phyloP scores from a whole-genome alignment of 495 filamentous ascomycete species.

The Penicillium argentinense region DNA sequence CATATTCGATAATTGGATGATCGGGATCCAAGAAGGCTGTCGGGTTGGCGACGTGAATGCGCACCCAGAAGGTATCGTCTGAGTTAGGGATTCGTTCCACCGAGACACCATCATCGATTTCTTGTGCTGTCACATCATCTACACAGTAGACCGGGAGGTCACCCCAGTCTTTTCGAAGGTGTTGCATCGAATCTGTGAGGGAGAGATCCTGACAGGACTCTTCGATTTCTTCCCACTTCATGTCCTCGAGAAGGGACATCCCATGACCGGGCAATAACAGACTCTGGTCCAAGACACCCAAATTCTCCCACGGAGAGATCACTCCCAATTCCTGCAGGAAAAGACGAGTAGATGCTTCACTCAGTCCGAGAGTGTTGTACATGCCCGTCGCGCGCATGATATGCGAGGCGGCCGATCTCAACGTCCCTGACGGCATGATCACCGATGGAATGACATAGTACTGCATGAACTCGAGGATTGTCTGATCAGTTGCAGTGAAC shows the following conservation, averaged over 20 bases:
- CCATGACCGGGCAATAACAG: conserved; percentile 61
- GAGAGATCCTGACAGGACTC: conserved; percentile 27
- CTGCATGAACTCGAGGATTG: conserved; percentile 70
- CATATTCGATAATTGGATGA: conserved; percentile 59
- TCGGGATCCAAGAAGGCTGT: conserved; percentile 71
- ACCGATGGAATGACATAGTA: conserved; percentile 47
- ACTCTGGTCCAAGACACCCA: conserved; percentile 57
- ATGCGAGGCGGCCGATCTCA: conserved; percentile 63
- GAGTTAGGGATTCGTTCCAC: conserved; percentile 63
- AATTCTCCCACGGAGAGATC: conserved; percentile 78
- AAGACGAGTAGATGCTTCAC: conserved; percentile 56
- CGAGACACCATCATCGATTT: conserved; percentile 90
- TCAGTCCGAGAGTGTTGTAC: conserved; percentile 62
- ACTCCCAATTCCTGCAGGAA: conserved; percentile 88
- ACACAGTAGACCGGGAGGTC: conserved; percentile 78
- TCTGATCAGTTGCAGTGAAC: conserved; percentile 46
- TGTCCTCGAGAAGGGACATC: conserved; percentile 33
- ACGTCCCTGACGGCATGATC: conserved; percentile 52
- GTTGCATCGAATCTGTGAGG: conserved; percentile 50
- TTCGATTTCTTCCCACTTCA: conserved; percentile 30
- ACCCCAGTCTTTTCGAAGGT: conserved; percentile 69
- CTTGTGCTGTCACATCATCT: conserved; percentile 66
- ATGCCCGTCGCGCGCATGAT: conserved; percentile 70
- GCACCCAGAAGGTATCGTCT: conserved; percentile 68
- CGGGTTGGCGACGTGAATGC: conserved; percentile 90